phyloP scores from a whole-genome alignment of 129 eudicot genomes.

The Silybum marianum region DNA sequence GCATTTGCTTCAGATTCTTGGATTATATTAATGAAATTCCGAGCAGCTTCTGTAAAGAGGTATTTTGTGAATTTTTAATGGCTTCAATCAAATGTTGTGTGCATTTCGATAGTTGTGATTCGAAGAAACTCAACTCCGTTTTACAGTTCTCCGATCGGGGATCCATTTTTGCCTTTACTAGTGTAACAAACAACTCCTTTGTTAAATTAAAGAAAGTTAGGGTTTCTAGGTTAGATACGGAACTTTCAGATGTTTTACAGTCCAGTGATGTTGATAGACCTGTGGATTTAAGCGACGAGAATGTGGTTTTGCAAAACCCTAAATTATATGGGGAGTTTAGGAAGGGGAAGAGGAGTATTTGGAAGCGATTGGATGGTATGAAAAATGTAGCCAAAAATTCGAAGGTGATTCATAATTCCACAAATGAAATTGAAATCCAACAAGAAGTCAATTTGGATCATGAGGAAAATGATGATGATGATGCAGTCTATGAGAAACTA shows the following conservation, averaged over 20 bases:
- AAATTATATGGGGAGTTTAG: slow-evolving; percentile 23
- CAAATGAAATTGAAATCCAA: background rate
- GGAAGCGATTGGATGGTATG: slow-evolving; percentile 56
- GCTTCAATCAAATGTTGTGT: slow-evolving; percentile 40
- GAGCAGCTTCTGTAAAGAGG: slow-evolving; percentile 16
- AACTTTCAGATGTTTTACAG: slow-evolving; percentile 40
- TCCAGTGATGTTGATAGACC: slow-evolving; percentile 30
- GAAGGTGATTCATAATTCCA: slow-evolving; percentile 4
- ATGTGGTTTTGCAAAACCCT: slow-evolving; percentile 30
- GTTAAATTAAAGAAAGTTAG: slow-evolving; percentile 42
- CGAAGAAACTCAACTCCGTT: slow-evolving; percentile 45
- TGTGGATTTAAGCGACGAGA: slow-evolving; percentile 27
- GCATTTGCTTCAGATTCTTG: background rate
- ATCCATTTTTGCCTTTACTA: slow-evolving; percentile 26
- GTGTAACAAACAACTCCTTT: slow-evolving; percentile 37
- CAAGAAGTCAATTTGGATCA: slow-evolving; percentile 14
- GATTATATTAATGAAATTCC: slow-evolving; percentile 16
- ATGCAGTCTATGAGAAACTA: slow-evolving; percentile 26
- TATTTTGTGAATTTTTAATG: slow-evolving; percentile 24
- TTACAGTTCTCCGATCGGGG: slow-evolving; percentile 25
- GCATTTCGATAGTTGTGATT: slow-evolving; percentile 34
- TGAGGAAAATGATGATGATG: slow-evolving; percentile 26
- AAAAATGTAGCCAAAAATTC: slow-evolving; percentile 32
- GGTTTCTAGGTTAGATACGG: slow-evolving; percentile 65
- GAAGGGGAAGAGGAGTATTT: slow-evolving; percentile 49